Conservation (phyloP, 352 stramenopile species). For the Globisporangium megalacanthum region DNA sequence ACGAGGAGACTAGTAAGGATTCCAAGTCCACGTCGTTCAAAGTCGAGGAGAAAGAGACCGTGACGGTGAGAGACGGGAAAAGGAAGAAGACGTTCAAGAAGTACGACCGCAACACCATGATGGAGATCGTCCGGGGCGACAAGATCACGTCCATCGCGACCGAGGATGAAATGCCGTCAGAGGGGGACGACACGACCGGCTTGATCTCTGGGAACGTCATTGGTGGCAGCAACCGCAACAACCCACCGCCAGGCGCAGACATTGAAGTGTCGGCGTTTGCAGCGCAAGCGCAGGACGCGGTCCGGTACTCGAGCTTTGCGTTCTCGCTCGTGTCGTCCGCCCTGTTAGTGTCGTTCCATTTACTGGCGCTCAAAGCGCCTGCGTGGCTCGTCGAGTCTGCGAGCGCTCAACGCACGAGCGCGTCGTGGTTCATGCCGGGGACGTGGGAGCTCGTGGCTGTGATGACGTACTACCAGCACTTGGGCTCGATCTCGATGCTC, state of each 20-base stretch:
- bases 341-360: constrained; percentile 53
- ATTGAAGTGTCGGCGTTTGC: constrained; percentile 44
- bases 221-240: constrained; percentile 43
- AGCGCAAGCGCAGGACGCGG: constrained; percentile 37
- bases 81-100: constrained; percentile 15
- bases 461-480: constrained; percentile 62
- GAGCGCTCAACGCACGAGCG: constrained; percentile 2
- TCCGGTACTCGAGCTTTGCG: constrained; percentile 42
- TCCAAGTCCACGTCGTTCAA: constrained; percentile 4
- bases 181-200: constrained; percentile 7
- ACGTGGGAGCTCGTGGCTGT: constrained; percentile 62
- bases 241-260: constrained; percentile 44
- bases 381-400: constrained; percentile 29
- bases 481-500: constrained; percentile 70
- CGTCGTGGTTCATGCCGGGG: constrained; percentile 48
- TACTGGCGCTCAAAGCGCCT: constrained; percentile 41
- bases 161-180: not conserved
- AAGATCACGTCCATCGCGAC: constrained; percentile 1
- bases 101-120: constrained; percentile 17
- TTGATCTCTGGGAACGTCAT: constrained; percentile 23
- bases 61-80: constrained; percentile 17
- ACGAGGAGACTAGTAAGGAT: not conserved
- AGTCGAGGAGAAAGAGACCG: constrained; percentile 1
- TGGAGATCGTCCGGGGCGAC: constrained; percentile 2
- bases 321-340: constrained; percentile 39